Conservation (phyloP, 257 asterid genomes). For the Solanum dulcamara region DNA sequence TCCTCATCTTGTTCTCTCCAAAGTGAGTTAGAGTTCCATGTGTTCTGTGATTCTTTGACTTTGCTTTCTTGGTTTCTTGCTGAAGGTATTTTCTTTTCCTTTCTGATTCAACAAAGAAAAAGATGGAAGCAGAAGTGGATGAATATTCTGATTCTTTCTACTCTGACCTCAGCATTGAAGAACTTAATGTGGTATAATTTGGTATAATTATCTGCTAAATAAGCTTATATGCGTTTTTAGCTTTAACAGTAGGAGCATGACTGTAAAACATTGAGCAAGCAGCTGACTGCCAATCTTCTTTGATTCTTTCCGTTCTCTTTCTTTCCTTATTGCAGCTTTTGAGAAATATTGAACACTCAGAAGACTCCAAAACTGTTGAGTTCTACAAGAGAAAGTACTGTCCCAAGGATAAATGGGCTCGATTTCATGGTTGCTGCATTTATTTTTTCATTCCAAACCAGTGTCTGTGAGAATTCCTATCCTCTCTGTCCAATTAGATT, state of each 20-base stretch:
- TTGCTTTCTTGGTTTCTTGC: background rate
- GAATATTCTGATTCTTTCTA: slow-evolving; percentile 70
- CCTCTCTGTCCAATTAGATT: background rate
- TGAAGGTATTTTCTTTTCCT: slow-evolving; percentile 71
- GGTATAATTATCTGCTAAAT: slow-evolving; percentile 24
- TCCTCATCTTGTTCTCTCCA: background rate
- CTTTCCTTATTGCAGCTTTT: slow-evolving; percentile 43
- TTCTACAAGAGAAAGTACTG: slow-evolving; percentile 65
- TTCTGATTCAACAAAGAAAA: slow-evolving; percentile 63
- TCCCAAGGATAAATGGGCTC: slow-evolving; percentile 73
- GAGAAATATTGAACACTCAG: slow-evolving; percentile 27
- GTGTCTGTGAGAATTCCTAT: slow-evolving; percentile 31
- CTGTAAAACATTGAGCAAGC: background rate
- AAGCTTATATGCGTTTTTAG: background rate
- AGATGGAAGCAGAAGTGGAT: slow-evolving; percentile 75
- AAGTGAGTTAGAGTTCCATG: background rate
- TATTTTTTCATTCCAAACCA: slow-evolving; percentile 51
- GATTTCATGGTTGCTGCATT: slow-evolving; percentile 66
- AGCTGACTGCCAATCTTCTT: background rate
- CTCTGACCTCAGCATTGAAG: slow-evolving; percentile 47
- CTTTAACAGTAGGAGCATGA: background rate
- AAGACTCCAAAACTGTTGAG: slow-evolving; percentile 34
- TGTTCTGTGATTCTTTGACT: background rate
- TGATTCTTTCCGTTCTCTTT: background rate
- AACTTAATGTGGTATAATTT: slow-evolving; percentile 57